A percentile compares a stretch with the other conserved stretches of the same genome.
These are phyloP conservation scores for Beauveria scarabaeidicola DNA, from an alignment of 2,329 filamentous ascomycete species.

Conservation along the genomic window DNA sequence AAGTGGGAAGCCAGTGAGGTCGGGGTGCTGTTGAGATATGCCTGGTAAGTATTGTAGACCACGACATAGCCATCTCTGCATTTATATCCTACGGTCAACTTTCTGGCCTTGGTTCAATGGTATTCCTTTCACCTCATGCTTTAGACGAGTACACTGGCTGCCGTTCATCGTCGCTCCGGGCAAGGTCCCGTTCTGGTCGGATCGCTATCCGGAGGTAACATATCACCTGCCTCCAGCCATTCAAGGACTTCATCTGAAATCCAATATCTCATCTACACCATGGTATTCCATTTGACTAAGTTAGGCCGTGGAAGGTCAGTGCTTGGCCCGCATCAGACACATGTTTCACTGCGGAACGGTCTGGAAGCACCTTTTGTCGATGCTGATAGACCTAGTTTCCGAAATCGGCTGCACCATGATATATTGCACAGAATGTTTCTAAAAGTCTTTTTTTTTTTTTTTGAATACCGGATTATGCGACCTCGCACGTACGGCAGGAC, in stretches of 20 bases:
- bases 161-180: neutral
- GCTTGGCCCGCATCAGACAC: too few relatives aligned
- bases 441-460: too few relatives aligned
- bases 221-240: neutral
- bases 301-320: too few relatives aligned
- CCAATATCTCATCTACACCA: neutral
- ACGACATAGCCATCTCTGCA: neutral
- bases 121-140: neutral
- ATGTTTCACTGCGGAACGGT: too few relatives aligned
- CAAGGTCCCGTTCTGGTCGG: neutral
- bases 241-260: neutral
- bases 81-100: too few relatives aligned
- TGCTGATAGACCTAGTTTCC: too few relatives aligned
- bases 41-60: neutral
- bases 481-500: too few relatives aligned
- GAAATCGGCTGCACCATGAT: too few relatives aligned
- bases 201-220: neutral
- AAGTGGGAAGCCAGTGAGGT: neutral
- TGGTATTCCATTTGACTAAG: neutral
- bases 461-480: too few relatives aligned
- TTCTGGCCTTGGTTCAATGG: neutral
- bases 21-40: neutral
- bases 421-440: too few relatives aligned
- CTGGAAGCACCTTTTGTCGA: too few relatives aligned
- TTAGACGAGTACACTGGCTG: neutral